Evolutionary conservation across 768 basidiomycete genomes (phyloP).

Genomic region (Scleroderma bovista): DNA sequence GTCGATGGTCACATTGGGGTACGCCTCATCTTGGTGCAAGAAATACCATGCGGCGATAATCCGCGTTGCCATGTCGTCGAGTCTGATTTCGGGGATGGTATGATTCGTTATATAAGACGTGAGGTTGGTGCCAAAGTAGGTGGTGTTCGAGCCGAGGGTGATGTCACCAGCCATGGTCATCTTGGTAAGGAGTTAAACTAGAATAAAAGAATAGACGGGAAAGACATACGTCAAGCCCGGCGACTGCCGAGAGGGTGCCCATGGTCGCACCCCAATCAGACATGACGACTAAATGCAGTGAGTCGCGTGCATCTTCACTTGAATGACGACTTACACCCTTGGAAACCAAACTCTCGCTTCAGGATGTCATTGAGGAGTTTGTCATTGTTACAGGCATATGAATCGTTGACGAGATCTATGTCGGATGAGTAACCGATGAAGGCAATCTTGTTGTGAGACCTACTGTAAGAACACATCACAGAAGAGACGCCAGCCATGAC

Average conservation of each 20-base stretch:
- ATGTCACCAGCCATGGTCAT: constrained; percentile 74
- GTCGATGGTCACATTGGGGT: constrained; percentile 21
- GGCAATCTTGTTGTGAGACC: constrained; percentile 9
- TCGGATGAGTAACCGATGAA: constrained; percentile 6
- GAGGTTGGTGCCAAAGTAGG: constrained; percentile 57
- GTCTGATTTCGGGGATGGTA: constrained; percentile 48
- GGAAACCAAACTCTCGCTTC: constrained; percentile 63
- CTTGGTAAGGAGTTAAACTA: constrained; percentile 13
- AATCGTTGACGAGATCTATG: constrained; percentile 52
- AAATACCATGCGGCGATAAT: constrained; percentile 62
- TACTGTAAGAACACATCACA: constrained; percentile 64
- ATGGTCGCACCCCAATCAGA: constrained; percentile 65
- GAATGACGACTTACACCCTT: constrained; percentile 40
- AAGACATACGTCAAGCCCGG: constrained; percentile 53
- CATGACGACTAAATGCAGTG: constrained; percentile 34
- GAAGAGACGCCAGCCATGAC: constrained; percentile 62
- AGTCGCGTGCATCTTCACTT: neutral
- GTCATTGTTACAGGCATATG: constrained; percentile 61
- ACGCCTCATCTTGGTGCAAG: constrained; percentile 26
- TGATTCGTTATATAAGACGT: constrained; percentile 55
- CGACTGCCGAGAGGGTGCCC: constrained; percentile 43
- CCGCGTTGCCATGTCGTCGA: constrained; percentile 70
- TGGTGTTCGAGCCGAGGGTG: constrained; percentile 29
- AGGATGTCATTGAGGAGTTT: constrained; percentile 54
- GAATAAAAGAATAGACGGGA: neutral